Conservation (phyloP, 805 yeast genomes). For the Yamadazyma laniorum region DNA sequence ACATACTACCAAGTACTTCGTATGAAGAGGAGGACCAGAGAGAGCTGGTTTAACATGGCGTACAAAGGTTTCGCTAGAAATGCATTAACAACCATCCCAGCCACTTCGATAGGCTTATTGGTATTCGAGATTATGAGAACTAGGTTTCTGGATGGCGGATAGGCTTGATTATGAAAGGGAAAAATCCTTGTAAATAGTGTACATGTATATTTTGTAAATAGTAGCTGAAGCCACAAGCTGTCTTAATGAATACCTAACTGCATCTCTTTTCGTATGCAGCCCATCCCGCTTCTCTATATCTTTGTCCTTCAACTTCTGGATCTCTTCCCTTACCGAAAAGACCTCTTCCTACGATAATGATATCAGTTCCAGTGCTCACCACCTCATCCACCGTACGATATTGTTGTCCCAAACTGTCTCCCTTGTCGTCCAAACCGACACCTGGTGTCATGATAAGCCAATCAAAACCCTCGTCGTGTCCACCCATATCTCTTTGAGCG, state of each 20-base stretch:
- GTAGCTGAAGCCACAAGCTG: too few relatives aligned
- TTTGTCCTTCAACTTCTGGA: slow-evolving; percentile 78
- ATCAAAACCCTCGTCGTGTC: slow-evolving; percentile 80
- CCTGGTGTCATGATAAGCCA: slow-evolving; percentile 99
- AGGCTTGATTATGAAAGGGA: too few relatives aligned
- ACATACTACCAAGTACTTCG: slow-evolving; percentile 62
- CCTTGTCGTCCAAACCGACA: slow-evolving; percentile 95
- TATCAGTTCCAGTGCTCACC: slow-evolving; percentile 80
- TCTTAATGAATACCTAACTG: too few relatives aligned
- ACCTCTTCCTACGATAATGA: slow-evolving; percentile 98
- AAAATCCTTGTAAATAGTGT: too few relatives aligned
- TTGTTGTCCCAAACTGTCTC: slow-evolving; percentile 95
- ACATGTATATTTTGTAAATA: too few relatives aligned
- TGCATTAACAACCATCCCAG: slow-evolving; percentile 77
- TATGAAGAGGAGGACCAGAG: slow-evolving; percentile 52
- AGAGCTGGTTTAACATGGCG: slow-evolving; percentile 61
- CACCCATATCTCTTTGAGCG: slow-evolving; percentile 88
- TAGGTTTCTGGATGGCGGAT: slow-evolving; percentile 16
- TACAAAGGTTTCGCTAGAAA: slow-evolving; percentile 77
- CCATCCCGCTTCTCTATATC: slow-evolving; percentile 96
- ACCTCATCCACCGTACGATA: slow-evolving; percentile 90
- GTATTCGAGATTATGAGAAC: slow-evolving; percentile 80
- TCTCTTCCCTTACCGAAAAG: slow-evolving; percentile 92
- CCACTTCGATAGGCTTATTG: slow-evolving; percentile 81
- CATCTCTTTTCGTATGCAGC: slow-evolving; percentile 59